These are phyloP conservation scores for Leishmania turanica DNA, from an alignment of 208 protist species.

Conservation along the genomic window DNA sequence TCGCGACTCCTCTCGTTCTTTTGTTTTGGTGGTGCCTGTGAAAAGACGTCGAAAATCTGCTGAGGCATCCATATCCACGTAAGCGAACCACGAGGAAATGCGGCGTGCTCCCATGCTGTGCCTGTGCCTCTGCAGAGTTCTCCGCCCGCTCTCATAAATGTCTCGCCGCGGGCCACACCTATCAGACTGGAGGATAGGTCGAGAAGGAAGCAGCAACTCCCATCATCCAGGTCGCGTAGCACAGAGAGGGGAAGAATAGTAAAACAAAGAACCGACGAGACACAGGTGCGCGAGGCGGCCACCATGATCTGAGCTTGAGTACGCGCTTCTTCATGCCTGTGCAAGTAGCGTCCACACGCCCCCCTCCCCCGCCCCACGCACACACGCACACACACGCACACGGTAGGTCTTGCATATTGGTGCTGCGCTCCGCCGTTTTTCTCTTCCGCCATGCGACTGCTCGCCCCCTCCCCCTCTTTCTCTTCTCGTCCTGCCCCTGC, in stretches of 20 bases:
- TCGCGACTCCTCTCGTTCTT: background rate
- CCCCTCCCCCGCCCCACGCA: background rate
- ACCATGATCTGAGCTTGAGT: background rate
- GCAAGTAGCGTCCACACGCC: background rate
- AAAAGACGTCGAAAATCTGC: background rate
- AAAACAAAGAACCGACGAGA: background rate
- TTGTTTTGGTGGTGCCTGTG: background rate
- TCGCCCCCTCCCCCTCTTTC: background rate
- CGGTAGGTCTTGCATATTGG: background rate
- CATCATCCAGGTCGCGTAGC: background rate
- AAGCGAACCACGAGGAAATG: background rate
- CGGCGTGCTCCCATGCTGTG: background rate
- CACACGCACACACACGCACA: background rate
- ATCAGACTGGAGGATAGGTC: background rate
- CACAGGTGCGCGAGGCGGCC: background rate
- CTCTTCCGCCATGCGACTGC: background rate
- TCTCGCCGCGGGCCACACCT: background rate
- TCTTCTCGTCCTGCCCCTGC: background rate
- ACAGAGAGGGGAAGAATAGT: background rate
- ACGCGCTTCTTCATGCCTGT: background rate
- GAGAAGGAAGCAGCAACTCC: background rate
- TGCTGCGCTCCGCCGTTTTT: background rate
- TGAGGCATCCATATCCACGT: background rate
- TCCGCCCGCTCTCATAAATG: background rate
- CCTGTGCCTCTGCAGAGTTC: background rate